phyloP scores from a whole-genome alignment of 2,329 filamentous ascomycete species.

The Alternaria alternata region DNA sequence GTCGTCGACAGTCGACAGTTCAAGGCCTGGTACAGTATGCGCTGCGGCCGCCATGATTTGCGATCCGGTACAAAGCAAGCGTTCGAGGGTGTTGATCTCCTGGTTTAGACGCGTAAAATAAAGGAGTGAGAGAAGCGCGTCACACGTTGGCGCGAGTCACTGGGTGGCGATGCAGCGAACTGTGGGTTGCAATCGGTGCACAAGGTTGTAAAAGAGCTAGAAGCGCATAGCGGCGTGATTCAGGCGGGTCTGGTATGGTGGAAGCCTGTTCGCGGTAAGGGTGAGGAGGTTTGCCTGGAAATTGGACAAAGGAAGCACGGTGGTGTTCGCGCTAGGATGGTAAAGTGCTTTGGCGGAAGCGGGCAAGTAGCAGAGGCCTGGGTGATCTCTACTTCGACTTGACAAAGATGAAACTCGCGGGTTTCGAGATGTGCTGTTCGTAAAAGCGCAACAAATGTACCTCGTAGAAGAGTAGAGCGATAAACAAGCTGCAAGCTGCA shows the following conservation, averaged over 20 bases:
- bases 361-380: slow-evolving; percentile 10
- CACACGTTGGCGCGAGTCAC: slow-evolving; percentile 19
- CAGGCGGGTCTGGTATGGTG: background rate
- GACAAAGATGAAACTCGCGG: background rate
- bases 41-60: slow-evolving; percentile 37
- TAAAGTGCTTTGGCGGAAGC: slow-evolving; percentile 15
- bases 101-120: slow-evolving; percentile 13
- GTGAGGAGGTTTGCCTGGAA: slow-evolving; percentile 16
- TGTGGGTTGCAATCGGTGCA: slow-evolving; percentile 7
- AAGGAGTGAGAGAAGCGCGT: slow-evolving; percentile 28
- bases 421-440: background rate
- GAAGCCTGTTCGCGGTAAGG: slow-evolving; percentile 7
- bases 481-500: background rate
- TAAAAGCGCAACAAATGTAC: background rate
- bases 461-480: background rate
- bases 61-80: background rate
- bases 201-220: slow-evolving; percentile 7
- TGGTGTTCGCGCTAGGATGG: slow-evolving; percentile 21
- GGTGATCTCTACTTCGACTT: background rate
- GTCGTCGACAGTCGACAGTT: slow-evolving; percentile 52
- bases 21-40: slow-evolving; percentile 31
- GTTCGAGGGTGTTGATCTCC: slow-evolving; percentile 8
- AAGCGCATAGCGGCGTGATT: slow-evolving; percentile 16
- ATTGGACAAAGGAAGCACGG: slow-evolving; percentile 24
- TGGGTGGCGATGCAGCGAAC: slow-evolving; percentile 18